phyloP scores from a whole-genome alignment of 768 basidiomycete genomes.

The Gyrodon lividus region DNA sequence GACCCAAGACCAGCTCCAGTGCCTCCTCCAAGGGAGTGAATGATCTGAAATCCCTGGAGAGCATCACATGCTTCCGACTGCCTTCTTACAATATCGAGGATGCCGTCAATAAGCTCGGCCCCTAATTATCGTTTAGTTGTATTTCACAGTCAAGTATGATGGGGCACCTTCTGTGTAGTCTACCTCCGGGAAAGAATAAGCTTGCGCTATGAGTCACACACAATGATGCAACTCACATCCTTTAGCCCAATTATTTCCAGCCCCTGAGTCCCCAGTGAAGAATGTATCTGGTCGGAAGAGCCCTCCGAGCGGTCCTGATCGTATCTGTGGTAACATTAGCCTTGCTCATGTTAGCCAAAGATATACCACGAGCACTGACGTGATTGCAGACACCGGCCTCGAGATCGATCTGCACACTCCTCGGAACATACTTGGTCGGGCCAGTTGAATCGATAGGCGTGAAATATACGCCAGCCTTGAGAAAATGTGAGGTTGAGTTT shows the following conservation, averaged over 20 bases:
- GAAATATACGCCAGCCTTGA: constrained; percentile 80
- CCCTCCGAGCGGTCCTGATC: constrained; percentile 63
- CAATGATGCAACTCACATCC: constrained; percentile 61
- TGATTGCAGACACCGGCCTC: constrained; percentile 84
- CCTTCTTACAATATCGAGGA: constrained; percentile 76
- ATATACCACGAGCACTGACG: constrained; percentile 39
- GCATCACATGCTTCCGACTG: constrained; percentile 83
- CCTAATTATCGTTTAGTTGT: constrained; percentile 42
- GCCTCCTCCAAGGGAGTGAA: constrained; percentile 90
- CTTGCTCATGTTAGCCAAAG: not conserved
- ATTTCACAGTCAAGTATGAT: not conserved
- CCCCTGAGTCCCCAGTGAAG: constrained; percentile 57
- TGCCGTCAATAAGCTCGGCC: constrained; percentile 87
- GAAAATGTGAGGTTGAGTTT: not conserved
- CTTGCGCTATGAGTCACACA: constrained; percentile 4
- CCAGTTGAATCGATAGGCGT: constrained; percentile 57
- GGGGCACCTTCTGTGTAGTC: constrained; percentile 84
- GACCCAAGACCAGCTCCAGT: constrained; percentile 87
- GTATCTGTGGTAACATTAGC: constrained; percentile 44
- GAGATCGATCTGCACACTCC: constrained; percentile 87
- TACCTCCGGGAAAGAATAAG: constrained; percentile 32
- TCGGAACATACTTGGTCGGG: constrained; percentile 77
- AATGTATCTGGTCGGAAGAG: constrained; percentile 91
- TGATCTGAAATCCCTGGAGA: constrained; percentile 87
- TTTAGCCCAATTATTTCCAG: constrained; percentile 97